Percentiles rank a stretch among this genome's conserved stretches.
Evolutionary conservation across 2,329 filamentous ascomycete genomes (phyloP).

Genomic region (Colletotrichum cordylinicola): DNA sequence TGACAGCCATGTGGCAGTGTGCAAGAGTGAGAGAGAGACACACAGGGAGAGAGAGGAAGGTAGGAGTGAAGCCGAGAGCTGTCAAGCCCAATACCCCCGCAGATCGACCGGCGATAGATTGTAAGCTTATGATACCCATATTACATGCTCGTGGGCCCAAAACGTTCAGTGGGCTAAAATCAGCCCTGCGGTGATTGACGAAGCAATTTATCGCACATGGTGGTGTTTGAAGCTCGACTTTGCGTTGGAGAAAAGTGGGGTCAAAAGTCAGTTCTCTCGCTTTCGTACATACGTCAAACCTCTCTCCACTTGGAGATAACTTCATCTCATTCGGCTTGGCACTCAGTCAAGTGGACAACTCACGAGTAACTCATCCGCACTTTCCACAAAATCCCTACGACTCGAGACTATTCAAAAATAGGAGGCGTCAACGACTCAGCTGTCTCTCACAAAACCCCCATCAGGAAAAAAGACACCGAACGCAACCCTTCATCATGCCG

Average conservation of each 20-base stretch:
- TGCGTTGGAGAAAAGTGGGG: conserved; percentile 17
- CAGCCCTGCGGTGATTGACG: conserved; percentile 10
- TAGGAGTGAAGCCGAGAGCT: neutral
- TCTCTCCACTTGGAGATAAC: conserved; percentile 11
- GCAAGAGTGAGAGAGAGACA: neutral
- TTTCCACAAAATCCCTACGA: neutral
- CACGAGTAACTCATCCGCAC: neutral
- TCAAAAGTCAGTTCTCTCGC: neutral
- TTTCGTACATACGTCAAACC: neutral
- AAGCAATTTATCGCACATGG: conserved; percentile 3
- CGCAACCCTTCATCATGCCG: conserved; percentile 40
- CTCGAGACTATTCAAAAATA: neutral
- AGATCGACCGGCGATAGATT: neutral
- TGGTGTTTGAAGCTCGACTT: conserved; percentile 9
- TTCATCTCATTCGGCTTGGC: neutral
- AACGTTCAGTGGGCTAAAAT: neutral
- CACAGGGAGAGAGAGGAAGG: neutral
- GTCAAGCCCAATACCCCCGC: neutral
- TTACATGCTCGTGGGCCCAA: conserved; percentile 1
- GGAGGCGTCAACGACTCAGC: neutral
- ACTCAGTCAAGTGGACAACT: neutral
- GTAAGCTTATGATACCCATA: conserved; percentile 12
- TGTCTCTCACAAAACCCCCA: neutral
- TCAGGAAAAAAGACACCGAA: neutral
- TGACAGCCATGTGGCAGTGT: neutral